A percentile compares a stretch with the other conserved stretches of the same genome.
These are phyloP conservation scores for Fraxinus latifolia DNA, from an alignment of 305 asterid species.

Conservation along the genomic window DNA sequence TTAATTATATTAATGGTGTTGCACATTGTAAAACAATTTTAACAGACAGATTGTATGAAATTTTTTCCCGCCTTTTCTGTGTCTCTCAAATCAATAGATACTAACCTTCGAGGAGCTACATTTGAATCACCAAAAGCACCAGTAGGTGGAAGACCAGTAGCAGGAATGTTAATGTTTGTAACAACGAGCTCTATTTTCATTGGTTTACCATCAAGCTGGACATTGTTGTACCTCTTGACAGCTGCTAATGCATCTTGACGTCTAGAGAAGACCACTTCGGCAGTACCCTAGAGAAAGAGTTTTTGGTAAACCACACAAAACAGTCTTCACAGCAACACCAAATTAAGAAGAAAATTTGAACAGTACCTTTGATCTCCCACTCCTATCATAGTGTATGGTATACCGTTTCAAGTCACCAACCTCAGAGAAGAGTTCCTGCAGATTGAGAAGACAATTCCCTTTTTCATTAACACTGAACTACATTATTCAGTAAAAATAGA, in stretches of 20 bases:
- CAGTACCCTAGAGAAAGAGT: slow-evolving; percentile 65
- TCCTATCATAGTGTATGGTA: slow-evolving; percentile 51
- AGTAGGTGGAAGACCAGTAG: slow-evolving; percentile 27
- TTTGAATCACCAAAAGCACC: slow-evolving; percentile 39
- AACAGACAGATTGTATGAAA: too few species aligned
- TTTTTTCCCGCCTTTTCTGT: too few species aligned
- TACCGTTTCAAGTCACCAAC: slow-evolving; percentile 56
- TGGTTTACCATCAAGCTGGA: slow-evolving; percentile 95
- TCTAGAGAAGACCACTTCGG: slow-evolving; percentile 81
- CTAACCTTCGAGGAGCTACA: slow-evolving; percentile 45
- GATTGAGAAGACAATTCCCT: not conserved
- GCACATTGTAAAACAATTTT: too few species aligned
- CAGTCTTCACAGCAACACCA: slow-evolving; percentile 29
- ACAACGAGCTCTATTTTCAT: slow-evolving; percentile 88
- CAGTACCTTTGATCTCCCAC: slow-evolving; percentile 76
- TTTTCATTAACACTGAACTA: not conserved
- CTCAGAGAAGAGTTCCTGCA: slow-evolving; percentile 58
- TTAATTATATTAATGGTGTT: too few species aligned
- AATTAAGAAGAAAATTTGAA: slow-evolving; percentile 20
- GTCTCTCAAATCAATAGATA: not conserved
- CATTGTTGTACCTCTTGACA: slow-evolving; percentile 77
- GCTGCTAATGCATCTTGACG: slow-evolving; percentile 88
- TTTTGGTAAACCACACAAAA: slow-evolving; percentile 32
- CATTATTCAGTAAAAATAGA: not conserved
- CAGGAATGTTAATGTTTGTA: slow-evolving; percentile 43